A percentile compares a stretch with the other conserved stretches of the same genome.
phyloP scores from a whole-genome alignment of 177 flowering plant species.

The Vitis hybrid region DNA sequence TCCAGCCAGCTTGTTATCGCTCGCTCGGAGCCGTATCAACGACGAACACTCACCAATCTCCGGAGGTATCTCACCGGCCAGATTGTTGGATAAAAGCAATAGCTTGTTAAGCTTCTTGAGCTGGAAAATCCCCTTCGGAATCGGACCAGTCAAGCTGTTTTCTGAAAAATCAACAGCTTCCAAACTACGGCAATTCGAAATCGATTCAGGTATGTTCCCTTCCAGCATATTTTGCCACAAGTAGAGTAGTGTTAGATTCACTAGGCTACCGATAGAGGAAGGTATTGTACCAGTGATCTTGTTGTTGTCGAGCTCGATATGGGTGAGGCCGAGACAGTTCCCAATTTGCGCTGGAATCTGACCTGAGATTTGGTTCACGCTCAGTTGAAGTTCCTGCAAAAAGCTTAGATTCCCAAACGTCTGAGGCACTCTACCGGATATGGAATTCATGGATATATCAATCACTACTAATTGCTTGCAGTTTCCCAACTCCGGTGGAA shows the following conservation, averaged over 20 bases:
- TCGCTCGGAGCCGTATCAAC: constrained; percentile 72
- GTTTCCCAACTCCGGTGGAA: constrained; percentile 75
- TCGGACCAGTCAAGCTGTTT: constrained; percentile 61
- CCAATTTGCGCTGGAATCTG: constrained; percentile 57
- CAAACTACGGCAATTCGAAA: constrained; percentile 54
- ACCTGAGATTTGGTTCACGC: constrained; percentile 79
- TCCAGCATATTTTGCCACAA: constrained; percentile 83
- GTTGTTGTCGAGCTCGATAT: constrained; percentile 91
- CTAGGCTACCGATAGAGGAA: constrained; percentile 51
- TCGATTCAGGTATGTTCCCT: constrained; percentile 66
- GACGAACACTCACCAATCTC: constrained; percentile 77
- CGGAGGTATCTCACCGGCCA: constrained; percentile 75
- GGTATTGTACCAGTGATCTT: constrained; percentile 80
- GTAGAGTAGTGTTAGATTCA: constrained; percentile 60
- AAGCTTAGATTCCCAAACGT: constrained; percentile 55
- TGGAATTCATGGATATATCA: constrained; percentile 76
- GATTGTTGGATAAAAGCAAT: constrained; percentile 72
- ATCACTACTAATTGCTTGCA: constrained; percentile 52
- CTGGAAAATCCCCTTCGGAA: constrained; percentile 69
- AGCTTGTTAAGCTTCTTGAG: constrained; percentile 70
- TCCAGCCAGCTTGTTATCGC: constrained; percentile 63
- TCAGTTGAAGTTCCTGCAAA: constrained; percentile 74
- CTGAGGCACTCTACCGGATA: constrained; percentile 68
- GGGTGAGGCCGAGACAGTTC: constrained; percentile 60
- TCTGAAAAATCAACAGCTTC: constrained; percentile 81